Evolutionary conservation across 2,329 filamentous ascomycete species (phyloP).

Genomic region (Penicillium concentricum): DNA sequence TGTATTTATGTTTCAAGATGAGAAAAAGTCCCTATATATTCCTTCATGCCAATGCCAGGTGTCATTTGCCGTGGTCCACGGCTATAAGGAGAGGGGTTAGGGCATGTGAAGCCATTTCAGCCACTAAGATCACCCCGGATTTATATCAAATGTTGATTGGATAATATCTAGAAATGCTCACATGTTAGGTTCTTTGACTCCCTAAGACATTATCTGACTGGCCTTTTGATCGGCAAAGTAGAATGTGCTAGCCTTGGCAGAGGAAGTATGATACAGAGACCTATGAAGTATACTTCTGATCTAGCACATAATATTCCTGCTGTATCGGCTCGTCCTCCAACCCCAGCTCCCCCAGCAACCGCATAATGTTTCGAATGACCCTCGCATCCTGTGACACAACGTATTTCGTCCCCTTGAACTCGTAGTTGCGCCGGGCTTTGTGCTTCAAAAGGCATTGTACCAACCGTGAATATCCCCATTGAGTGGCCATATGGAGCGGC

Average conservation of each 20-base stretch:
- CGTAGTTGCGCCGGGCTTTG: background rate
- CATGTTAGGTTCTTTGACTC: background rate
- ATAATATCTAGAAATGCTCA: background rate
- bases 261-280: too few species aligned
- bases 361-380: background rate
- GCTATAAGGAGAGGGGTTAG: conserved; percentile 20
- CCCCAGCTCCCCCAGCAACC: background rate
- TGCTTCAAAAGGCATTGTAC: background rate
- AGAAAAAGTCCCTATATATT: background rate
- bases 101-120: conserved; percentile 16
- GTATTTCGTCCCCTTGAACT: background rate
- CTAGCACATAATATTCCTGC: too few species aligned
- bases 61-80: conserved; percentile 19
- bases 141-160: background rate
- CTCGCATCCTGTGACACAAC: background rate
- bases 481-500: background rate
- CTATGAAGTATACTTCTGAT: too few species aligned
- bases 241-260: too few species aligned
- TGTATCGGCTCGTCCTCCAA: background rate
- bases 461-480: background rate
- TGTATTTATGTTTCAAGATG: background rate
- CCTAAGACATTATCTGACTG: too few species aligned
- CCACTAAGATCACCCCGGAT: conserved; percentile 10
- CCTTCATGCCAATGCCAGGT: background rate
- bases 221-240: too few species aligned